Conservation (phyloP, 805 yeast species). For the Naumovozyma baii region DNA sequence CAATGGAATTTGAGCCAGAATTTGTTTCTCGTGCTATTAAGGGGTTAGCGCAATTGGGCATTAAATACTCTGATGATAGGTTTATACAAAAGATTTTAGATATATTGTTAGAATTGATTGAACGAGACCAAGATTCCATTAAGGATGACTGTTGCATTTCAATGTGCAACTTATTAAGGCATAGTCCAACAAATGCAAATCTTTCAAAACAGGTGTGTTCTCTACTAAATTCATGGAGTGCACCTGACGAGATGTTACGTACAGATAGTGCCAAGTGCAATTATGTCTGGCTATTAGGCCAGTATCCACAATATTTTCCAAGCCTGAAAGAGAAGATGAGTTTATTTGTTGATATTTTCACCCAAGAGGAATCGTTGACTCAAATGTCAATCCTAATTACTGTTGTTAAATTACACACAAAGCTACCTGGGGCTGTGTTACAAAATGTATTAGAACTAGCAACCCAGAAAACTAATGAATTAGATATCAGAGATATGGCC, state of each 20-base stretch:
- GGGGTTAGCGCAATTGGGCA: constrained; percentile 65
- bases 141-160: constrained; percentile 52
- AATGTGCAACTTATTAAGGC: constrained; percentile 55
- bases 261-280: constrained; percentile 39
- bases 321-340: constrained; percentile 40
- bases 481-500: constrained; percentile 75
- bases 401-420: constrained; percentile 46
- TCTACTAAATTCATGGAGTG: constrained; percentile 30
- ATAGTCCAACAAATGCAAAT: constrained; percentile 40
- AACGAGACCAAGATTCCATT: constrained; percentile 50
- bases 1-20: constrained; percentile 77
- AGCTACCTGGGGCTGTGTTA: constrained; percentile 37
- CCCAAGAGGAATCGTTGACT: constrained; percentile 49
- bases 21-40: constrained; percentile 57
- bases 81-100: constrained; percentile 49
- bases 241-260: constrained; percentile 39
- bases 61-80: constrained; percentile 40
- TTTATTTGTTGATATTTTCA: constrained; percentile 41
- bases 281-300: constrained; percentile 65
- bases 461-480: constrained; percentile 56
- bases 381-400: constrained; percentile 54
- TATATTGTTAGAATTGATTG: constrained; percentile 46
- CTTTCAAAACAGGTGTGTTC: constrained; percentile 23
- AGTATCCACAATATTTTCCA: constrained; percentile 54
- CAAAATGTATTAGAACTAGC: constrained; percentile 54